phyloP scores from a whole-genome alignment of 805 yeast species.

The Cyberlindnera nakhonratchasimensis region DNA sequence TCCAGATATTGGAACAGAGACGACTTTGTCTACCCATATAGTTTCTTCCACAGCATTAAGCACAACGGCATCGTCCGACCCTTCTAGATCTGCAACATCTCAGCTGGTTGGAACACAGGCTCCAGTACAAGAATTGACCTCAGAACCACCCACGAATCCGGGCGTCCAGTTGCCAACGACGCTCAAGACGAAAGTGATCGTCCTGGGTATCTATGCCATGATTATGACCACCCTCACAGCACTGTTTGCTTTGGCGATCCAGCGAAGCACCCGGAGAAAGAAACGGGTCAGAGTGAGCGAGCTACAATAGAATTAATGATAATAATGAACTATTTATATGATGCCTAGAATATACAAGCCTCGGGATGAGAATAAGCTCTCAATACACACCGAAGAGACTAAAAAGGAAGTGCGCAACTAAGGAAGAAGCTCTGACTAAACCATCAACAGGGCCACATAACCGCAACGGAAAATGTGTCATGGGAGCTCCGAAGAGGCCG shows the following conservation, averaged over 20 bases:
- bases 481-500: no score
- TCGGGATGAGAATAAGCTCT: no score
- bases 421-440: no score
- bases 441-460: no score
- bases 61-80: background rate
- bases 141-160: background rate
- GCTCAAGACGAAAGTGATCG: slow-evolving; percentile 27
- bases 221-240: slow-evolving; percentile 24
- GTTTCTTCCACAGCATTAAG: background rate
- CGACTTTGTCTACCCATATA: background rate
- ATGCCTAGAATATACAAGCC: no score
- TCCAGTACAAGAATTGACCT: background rate
- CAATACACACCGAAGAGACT: no score
- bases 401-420: no score
- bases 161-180: background rate
- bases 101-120: background rate
- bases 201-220: slow-evolving; percentile 30
- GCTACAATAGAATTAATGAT: background rate
- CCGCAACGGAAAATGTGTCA: no score
- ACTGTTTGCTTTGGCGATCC: slow-evolving; percentile 7
- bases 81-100: background rate
- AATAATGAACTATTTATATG: no score
- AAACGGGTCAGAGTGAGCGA: background rate
- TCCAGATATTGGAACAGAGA: background rate
- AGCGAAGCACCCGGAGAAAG: slow-evolving; percentile 7